phyloP scores from a whole-genome alignment of 129 eudicot species.

The Centella asiatica region DNA sequence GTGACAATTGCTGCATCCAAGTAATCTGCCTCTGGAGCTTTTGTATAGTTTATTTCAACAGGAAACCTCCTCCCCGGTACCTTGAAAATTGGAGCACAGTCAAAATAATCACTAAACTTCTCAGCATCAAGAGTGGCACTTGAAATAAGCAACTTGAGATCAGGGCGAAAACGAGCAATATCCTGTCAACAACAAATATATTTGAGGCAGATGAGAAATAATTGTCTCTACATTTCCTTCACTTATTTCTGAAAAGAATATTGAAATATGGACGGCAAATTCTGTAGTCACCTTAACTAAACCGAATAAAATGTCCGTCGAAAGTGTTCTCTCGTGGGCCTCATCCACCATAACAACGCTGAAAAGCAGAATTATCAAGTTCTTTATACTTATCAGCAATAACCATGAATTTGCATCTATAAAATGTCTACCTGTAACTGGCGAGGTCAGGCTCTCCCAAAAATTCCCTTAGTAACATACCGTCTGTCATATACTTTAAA shows the following conservation, averaged over 20 bases:
- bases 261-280: background rate
- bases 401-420: background rate
- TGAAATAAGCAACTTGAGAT: constrained; percentile 79
- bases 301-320: constrained; percentile 79
- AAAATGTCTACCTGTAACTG: constrained; percentile 46
- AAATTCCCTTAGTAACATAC: constrained; percentile 69
- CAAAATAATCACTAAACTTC: constrained; percentile 85
- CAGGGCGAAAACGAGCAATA: constrained; percentile 71
- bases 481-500: constrained; percentile 81
- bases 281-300: constrained; percentile 62
- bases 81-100: constrained; percentile 78
- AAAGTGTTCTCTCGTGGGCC: constrained; percentile 88
- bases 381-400: background rate
- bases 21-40: constrained; percentile 85
- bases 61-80: constrained; percentile 92
- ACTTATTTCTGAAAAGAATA: background rate
- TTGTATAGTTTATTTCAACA: constrained; percentile 75
- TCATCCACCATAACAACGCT: constrained; percentile 94
- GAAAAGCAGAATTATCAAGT: constrained; percentile 10
- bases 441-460: constrained; percentile 77
- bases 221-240: background rate
- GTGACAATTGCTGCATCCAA: constrained; percentile 89
- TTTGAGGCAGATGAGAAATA: constrained; percentile 7
- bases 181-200: constrained; percentile 33
- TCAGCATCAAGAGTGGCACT: constrained; percentile 94